Conservation (phyloP, 2,329 filamentous ascomycete species). For the Claviceps citrina region DNA sequence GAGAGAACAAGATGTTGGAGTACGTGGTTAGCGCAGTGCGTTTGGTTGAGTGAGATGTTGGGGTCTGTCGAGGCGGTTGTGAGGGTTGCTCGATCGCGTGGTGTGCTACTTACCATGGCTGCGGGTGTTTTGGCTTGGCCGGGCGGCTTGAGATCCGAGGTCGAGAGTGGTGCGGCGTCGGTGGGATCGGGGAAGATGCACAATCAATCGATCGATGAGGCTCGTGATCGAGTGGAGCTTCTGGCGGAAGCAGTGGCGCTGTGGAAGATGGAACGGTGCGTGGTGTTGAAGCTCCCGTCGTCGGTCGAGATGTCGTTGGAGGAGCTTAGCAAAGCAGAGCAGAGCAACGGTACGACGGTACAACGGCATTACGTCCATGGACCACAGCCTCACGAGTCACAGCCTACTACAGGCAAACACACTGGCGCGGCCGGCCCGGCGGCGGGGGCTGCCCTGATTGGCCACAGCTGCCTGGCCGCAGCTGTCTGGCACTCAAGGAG, state of each 20-base stretch:
- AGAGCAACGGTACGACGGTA: neutral
- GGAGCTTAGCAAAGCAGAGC: neutral
- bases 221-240: neutral
- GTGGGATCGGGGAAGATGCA: neutral
- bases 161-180: neutral
- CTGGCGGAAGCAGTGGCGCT: neutral
- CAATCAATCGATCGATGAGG: neutral
- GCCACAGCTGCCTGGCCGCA: constrained; percentile 9
- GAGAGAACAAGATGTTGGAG: neutral
- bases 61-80: too few relatives aligned
- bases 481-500: neutral
- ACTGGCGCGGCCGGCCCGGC: constrained; percentile 15
- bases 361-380: too few relatives aligned
- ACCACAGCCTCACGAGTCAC: too few relatives aligned
- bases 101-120: constrained; percentile 2
- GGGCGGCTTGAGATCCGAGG: neutral
- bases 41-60: too few relatives aligned
- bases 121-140: neutral
- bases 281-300: constrained; percentile 2
- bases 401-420: constrained; percentile 15
- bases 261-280: constrained; percentile 4
- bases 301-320: constrained; percentile 2
- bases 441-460: constrained; percentile 6
- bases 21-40: constrained; percentile 17
- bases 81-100: too few relatives aligned